Evolutionary conservation across 139 green algal genomes (phyloP).

Genomic region (Chlorella sp.): DNA sequence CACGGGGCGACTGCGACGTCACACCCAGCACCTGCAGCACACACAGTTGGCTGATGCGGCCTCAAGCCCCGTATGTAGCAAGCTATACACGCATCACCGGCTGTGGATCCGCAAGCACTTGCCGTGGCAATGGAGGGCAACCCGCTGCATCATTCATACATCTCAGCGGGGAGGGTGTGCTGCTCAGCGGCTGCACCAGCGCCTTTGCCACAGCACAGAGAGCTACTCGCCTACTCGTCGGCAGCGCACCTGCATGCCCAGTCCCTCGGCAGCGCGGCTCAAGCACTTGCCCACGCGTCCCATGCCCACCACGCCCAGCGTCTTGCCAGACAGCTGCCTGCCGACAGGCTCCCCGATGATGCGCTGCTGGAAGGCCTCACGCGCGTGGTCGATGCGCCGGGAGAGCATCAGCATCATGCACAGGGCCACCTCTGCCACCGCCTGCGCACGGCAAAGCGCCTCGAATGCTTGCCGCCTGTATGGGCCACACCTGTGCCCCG

Average conservation of each 20-base stretch:
- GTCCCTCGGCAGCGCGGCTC: constrained; percentile 17
- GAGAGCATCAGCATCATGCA: constrained; percentile 55
- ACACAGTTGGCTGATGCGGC: no score
- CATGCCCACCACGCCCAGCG: constrained; percentile 45
- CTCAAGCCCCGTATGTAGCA: no score
- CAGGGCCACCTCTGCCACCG: constrained; percentile 33
- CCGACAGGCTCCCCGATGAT: constrained; percentile 40
- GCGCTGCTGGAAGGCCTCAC: constrained; percentile 15
- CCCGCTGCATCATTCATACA: no score
- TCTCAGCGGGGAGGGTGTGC: no score
- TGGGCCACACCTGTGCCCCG: no score
- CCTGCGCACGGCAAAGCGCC: constrained; percentile 3
- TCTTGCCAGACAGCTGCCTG: constrained; percentile 35
- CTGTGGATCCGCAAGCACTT: no score
- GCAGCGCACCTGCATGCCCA: constrained; percentile 43
- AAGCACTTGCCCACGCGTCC: constrained; percentile 35
- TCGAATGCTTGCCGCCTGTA: no score
- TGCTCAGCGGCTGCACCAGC: no score
- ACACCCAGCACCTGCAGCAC: not conserved
- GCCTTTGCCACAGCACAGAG: not conserved
- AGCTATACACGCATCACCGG: no score
- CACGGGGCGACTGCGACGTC: constrained; percentile 18
- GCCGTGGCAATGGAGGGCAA: no score
- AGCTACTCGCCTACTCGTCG: not conserved
- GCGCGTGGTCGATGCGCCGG: constrained; percentile 26